A percentile compares a stretch with the other conserved stretches of the same genome.
Evolutionary conservation across 1,284 basidiomycete species (phyloP).

Genomic region (Boletus semigastroideus): DNA sequence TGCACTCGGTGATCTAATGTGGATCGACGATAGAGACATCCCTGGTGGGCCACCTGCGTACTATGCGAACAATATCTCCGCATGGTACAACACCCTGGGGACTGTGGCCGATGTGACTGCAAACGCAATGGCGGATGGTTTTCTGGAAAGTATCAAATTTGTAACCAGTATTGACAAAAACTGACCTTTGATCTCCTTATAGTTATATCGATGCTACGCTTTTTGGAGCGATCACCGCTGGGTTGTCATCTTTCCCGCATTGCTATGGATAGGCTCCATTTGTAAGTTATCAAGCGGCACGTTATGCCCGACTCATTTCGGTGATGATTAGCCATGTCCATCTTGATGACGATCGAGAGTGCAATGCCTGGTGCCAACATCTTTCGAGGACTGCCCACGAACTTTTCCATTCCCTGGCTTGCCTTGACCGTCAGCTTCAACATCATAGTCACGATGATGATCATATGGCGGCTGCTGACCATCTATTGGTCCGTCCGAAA

Average conservation of each 20-base stretch:
- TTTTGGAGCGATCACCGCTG: conserved; percentile 1
- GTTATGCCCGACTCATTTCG: too few species aligned
- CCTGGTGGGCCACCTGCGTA: conserved; percentile 1
- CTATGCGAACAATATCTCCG: background rate
- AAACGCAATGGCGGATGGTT: conserved; percentile 5
- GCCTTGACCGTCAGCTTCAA: conserved; percentile 7
- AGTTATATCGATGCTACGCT: conserved; percentile 6
- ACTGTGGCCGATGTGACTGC: conserved; percentile 1
- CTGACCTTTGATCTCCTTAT: background rate
- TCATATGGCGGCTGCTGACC: background rate
- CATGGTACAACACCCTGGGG: conserved; percentile 6
- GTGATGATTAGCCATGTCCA: background rate
- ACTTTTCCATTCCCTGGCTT: conserved; percentile 2
- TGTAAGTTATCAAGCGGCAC: background rate
- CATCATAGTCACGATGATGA: conserved; percentile 1
- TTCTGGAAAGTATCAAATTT: background rate
- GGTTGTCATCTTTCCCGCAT: background rate
- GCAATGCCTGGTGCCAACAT: conserved; percentile 1
- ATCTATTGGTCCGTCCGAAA: background rate
- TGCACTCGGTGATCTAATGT: conserved; percentile 1
- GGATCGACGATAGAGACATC: conserved; percentile 3
- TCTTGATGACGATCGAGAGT: conserved; percentile 3
- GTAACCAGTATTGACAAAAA: background rate
- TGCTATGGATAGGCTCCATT: background rate
- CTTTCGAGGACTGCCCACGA: background rate